Evolutionary conservation across 2,329 filamentous ascomycete genomes (phyloP).

Genomic region (Botrytis squamosa): DNA sequence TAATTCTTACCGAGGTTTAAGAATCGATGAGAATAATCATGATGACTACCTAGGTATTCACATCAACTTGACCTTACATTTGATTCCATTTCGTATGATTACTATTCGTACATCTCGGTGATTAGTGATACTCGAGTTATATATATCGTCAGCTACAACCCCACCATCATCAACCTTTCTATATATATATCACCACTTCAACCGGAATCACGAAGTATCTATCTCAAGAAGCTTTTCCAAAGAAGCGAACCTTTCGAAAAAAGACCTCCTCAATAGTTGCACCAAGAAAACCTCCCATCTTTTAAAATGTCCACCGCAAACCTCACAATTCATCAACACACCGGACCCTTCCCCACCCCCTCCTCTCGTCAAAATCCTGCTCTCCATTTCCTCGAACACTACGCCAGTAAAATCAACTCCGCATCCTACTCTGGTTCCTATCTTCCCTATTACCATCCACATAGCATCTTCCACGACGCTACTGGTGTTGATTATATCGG

Average conservation of each 20-base stretch:
- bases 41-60: background rate
- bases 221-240: too few species aligned
- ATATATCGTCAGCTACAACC: background rate
- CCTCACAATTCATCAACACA: background rate
- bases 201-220: too few species aligned
- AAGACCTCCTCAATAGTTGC: background rate
- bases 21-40: background rate
- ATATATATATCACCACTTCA: background rate
- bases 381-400: slow-evolving; percentile 13
- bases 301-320: background rate
- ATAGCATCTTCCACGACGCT: slow-evolving; percentile 6
- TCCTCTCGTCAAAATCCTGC: background rate
- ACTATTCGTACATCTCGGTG: background rate
- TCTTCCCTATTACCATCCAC: slow-evolving; percentile 17
- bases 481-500: slow-evolving; percentile 15
- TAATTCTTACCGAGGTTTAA: background rate
- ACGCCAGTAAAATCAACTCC: background rate
- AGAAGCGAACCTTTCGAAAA: too few species aligned
- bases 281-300: background rate
- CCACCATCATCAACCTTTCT: background rate
- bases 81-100: background rate
- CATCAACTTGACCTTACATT: background rate
- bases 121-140: background rate
- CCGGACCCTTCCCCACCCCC: background rate
- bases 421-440: slow-evolving; percentile 1